Evolutionary conservation across 2,329 filamentous ascomycete genomes (phyloP), one percentile per base, ranked within the genome.

Genomic region (Aspergillus spinulosporus): DNA sequence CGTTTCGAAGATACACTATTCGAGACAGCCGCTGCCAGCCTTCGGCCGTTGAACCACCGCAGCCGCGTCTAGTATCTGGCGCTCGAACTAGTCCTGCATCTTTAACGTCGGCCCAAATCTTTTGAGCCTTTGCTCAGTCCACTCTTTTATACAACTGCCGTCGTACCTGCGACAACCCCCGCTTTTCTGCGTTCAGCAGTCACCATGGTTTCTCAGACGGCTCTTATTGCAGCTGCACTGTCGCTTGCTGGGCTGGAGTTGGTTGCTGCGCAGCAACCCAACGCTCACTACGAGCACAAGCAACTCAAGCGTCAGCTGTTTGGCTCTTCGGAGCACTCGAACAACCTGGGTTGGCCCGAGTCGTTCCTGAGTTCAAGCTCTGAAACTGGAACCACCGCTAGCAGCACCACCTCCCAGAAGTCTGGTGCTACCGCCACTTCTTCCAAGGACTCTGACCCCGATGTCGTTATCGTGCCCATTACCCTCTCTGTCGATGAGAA

Each of bases 181-280:
- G 57, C 54, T 52, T 49, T 39, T 39, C 54, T 47, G n/a, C 26
- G 44, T 54, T 62, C 40, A 15, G 9, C 29, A 31, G 44, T 55
- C 64, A 67, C 57, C 21, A 75, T 74, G 72, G 65, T 71, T 39
- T 54, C 64, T 48, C 64, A 63, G 34, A 59, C 64, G 34, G 59
- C 68, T 39, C 56, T 70, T 21, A 59, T 75, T 42, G 65, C 68
- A 51, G 70, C 68, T 46, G 66, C 73, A 28, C 56, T 69, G 55
- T 70, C 70, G 47, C 57, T 73, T 12, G 72, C 71, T 49, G 66
- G 69, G 49, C 51, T 71, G 36, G 59, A 73, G 51, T 63, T 73
- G 45, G 70, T 69, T 55, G 62, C 66, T 49, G 72, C 72, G 34
- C 61, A 68, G 40, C 73, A 73, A 37, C 71, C 68, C 32, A 49